phyloP scores from a whole-genome alignment of 805 yeast genomes.

The Dipodascopsis tothii region DNA sequence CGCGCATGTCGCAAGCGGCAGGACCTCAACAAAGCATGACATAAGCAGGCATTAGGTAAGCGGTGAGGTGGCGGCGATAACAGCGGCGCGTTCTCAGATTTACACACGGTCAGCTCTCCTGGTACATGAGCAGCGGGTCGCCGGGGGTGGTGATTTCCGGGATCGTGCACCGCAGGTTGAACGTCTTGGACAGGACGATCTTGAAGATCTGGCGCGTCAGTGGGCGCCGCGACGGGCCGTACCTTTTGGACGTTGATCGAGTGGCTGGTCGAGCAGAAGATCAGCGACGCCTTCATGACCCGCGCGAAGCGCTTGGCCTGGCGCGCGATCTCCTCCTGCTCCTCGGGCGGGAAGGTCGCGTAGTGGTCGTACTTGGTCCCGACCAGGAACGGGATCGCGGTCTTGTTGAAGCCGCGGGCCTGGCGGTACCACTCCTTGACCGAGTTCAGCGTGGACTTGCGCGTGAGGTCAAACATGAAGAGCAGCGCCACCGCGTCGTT shows the following conservation, averaged over 20 bases:
- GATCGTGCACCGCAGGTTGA: constrained; percentile 71
- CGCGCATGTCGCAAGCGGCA: no score
- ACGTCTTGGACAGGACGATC: constrained; percentile 80
- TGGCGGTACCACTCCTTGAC: constrained; percentile 92
- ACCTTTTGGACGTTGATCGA: constrained; percentile 82
- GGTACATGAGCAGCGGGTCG: constrained; percentile 80
- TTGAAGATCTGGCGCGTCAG: constrained; percentile 55
- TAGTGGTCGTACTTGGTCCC: constrained; percentile 92
- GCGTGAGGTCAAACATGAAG: constrained; percentile 82
- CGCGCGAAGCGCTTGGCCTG: constrained; percentile 78
- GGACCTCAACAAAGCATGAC: no score
- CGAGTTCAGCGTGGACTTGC: constrained; percentile 78
- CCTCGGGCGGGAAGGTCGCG: constrained; percentile 66
- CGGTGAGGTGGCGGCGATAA: background rate
- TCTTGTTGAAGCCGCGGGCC: constrained; percentile 78
- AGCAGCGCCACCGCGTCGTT: constrained; percentile 87
- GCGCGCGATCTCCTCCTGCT: constrained; percentile 75
- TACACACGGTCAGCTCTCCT: constrained; percentile 17
- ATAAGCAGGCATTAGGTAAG: background rate
- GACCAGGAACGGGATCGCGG: constrained; percentile 82
- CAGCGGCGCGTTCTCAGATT: background rate
- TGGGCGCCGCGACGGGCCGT: background rate
- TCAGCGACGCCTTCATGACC: constrained; percentile 77
- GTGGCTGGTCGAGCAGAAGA: constrained; percentile 85
- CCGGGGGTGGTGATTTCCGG: constrained; percentile 81